Base-by-base conservation (phyloP, 2,329 filamentous ascomycete genomes). In the Phialemoniopsis sp. region DNA sequence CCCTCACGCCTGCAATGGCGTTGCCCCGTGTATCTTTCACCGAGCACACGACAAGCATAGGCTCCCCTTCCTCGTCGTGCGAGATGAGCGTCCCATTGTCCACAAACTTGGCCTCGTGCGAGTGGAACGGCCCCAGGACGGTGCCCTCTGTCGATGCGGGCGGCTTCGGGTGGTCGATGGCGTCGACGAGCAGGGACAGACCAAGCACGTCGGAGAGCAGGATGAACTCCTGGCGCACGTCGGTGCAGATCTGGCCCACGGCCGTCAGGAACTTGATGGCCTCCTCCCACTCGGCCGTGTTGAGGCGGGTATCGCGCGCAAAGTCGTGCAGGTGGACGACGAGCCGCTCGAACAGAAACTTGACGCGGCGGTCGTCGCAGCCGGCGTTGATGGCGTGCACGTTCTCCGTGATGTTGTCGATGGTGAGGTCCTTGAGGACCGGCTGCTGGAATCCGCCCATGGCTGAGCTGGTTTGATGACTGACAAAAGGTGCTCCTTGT, bases 51-150 rank as follows among this genome's bases (percentile, higher is more conserved):
- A 83, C 80, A 5, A 89, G 69, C 38, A 85, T 70, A 0, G 82
- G 75, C 41, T 82, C 73, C 36, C 85, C 86, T 14, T 77, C 63
- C 0, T 76, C 69, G 45, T 88, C 85, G 38, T 76, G 72, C 1
- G 78, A 78, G 54, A 89, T 85, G 18, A 55, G 48, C 4, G 64
- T 63, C 3, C 85, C 85, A 28, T 74, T 62, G 2, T 59, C 43
- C 6, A 72, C 62, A 3, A 56, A 41, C 12, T 77, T 65, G 3
- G 84, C 84, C 48, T 88, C 83, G 54, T 86, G 81, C 0, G 82
- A 87, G 63, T 89, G 84, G 65, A 88, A 89, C n/a, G 85, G 86
- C 0, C 86, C 85, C 0, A 89, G 71, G n/a, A 90, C 82, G 1
- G 84, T 87, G 43, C 85, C 83, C 62, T 89, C 83, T 12, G 86